phyloP scores from a whole-genome alignment of 768 basidiomycete genomes.

The Russula ochroleuca region DNA sequence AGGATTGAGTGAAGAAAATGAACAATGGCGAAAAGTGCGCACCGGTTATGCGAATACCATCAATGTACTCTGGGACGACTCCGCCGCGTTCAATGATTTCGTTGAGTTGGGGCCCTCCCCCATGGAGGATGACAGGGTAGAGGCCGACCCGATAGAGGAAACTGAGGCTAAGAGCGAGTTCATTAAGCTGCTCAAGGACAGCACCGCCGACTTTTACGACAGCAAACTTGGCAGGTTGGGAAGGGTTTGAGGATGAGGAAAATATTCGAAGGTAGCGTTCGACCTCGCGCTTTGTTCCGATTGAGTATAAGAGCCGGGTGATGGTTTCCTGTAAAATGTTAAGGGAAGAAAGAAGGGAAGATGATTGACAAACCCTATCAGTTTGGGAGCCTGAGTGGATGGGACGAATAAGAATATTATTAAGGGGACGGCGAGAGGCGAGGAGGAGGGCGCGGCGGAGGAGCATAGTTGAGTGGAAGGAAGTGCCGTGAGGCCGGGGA shows the following conservation, averaged over 20 bases:
- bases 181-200: conserved; percentile 86
- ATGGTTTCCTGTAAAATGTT: conserved; percentile 76
- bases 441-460: conserved; percentile 44
- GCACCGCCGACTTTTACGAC: conserved; percentile 99
- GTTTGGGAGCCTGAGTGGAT: conserved; percentile 67
- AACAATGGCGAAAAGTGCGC: conserved; percentile 28
- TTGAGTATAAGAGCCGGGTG: conserved; percentile 91
- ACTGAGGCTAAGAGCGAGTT: conserved; percentile 90
- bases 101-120: conserved; percentile 93
- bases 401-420: conserved; percentile 27
- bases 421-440: conserved; percentile 43
- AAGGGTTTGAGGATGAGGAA: conserved; percentile 84
- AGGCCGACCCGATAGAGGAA: conserved; percentile 96
- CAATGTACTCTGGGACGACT: conserved; percentile 92
- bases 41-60: conserved; percentile 97
- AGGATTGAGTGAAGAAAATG: background rate
- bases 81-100: conserved; percentile 90
- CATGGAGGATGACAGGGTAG: conserved; percentile 97
- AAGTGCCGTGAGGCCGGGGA: background rate
- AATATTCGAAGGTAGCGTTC: conserved; percentile 98
- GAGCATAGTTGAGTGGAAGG: conserved; percentile 33
- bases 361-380: conserved; percentile 53
- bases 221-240: conserved; percentile 90
- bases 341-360: background rate
- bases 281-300: conserved; percentile 95